Percentiles rank a stretch among this genome's conserved stretches.
Evolutionary conservation across 2,329 filamentous ascomycete species (phyloP).

Genomic region (Harringtonia lauricola): DNA sequence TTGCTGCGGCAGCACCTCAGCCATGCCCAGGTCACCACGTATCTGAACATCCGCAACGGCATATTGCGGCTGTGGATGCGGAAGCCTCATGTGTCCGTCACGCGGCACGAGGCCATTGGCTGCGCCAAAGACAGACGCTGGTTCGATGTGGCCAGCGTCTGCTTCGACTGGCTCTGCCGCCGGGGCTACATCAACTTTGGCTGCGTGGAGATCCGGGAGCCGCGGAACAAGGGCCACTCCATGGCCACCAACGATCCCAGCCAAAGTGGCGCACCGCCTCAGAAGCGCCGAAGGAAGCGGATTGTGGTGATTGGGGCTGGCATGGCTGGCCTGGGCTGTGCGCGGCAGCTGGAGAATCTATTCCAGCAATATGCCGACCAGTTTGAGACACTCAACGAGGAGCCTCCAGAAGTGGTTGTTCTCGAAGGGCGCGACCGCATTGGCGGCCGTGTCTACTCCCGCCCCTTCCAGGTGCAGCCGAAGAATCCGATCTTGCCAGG

Average conservation of each 20-base stretch:
- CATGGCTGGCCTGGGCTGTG: slow-evolving; percentile 87
- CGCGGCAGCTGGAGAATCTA: slow-evolving; percentile 79
- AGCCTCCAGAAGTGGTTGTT: slow-evolving; percentile 63
- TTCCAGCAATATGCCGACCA: slow-evolving; percentile 67
- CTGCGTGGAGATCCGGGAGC: slow-evolving; percentile 48
- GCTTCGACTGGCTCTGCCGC: slow-evolving; percentile 84
- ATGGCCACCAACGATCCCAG: not conserved
- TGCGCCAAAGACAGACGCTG: slow-evolving; percentile 81
- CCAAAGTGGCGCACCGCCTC: not conserved
- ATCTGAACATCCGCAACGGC: slow-evolving; percentile 91
- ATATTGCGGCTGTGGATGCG: slow-evolving; percentile 83
- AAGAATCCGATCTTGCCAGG: slow-evolving; percentile 16
- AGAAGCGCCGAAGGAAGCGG: slow-evolving; percentile 46
- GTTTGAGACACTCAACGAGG: slow-evolving; percentile 54
- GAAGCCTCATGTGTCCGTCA: slow-evolving; percentile 74
- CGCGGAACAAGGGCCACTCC: too few relatives aligned
- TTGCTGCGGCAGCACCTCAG: slow-evolving; percentile 74
- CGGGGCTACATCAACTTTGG: slow-evolving; percentile 96
- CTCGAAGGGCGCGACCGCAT: slow-evolving; percentile 81
- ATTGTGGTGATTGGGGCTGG: slow-evolving; percentile 85
- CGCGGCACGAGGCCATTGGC: slow-evolving; percentile 75
- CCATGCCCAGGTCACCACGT: slow-evolving; percentile 82
- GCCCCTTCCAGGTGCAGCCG: slow-evolving; percentile 48
- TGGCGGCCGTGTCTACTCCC: slow-evolving; percentile 89
- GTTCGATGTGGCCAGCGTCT: slow-evolving; percentile 80